These are phyloP conservation scores for Emergomyces pasteurianus DNA, from an alignment of 2,329 filamentous ascomycete genomes.

Conservation along the genomic window DNA sequence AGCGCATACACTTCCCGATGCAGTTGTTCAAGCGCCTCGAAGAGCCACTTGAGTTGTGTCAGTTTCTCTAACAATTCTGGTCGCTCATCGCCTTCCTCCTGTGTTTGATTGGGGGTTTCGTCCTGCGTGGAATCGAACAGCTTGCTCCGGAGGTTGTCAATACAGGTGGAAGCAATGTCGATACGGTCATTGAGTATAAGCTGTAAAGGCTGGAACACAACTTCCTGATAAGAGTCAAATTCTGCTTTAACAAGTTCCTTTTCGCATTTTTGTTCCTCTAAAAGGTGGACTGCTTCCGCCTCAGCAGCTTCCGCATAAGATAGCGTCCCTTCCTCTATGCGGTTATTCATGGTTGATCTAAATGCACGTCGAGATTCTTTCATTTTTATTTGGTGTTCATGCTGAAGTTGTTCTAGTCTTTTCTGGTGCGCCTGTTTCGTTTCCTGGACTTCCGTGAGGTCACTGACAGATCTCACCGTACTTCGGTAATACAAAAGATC, in stretches of 20 bases:
- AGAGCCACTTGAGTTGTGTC: slow-evolving; percentile 92
- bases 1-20: slow-evolving; percentile 79
- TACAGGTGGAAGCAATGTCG: slow-evolving; percentile 59
- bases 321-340: slow-evolving; percentile 66
- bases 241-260: slow-evolving; percentile 66
- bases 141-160: slow-evolving; percentile 59
- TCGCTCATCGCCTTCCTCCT: slow-evolving; percentile 90
- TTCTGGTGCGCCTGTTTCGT: slow-evolving; percentile 45
- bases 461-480: slow-evolving; percentile 59
- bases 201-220: slow-evolving; percentile 74
- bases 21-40: slow-evolving; percentile 80
- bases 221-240: slow-evolving; percentile 73
- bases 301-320: slow-evolving; percentile 71
- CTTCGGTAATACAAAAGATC: slow-evolving; percentile 68
- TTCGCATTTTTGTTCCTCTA: slow-evolving; percentile 55
- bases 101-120: slow-evolving; percentile 65
- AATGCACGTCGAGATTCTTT: slow-evolving; percentile 54
- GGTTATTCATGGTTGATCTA: slow-evolving; percentile 61
- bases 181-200: slow-evolving; percentile 68
- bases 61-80: slow-evolving; percentile 90
- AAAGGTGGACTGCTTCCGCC: slow-evolving; percentile 63
- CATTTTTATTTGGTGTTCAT: slow-evolving; percentile 40
- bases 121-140: slow-evolving; percentile 61
- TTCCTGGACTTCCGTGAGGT: slow-evolving; percentile 58
- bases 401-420: slow-evolving; percentile 43